A percentile compares a stretch with the other conserved stretches of the same genome.
Conservation (phyloP, 805 yeast genomes). For the Yarrowia bubula region DNA sequence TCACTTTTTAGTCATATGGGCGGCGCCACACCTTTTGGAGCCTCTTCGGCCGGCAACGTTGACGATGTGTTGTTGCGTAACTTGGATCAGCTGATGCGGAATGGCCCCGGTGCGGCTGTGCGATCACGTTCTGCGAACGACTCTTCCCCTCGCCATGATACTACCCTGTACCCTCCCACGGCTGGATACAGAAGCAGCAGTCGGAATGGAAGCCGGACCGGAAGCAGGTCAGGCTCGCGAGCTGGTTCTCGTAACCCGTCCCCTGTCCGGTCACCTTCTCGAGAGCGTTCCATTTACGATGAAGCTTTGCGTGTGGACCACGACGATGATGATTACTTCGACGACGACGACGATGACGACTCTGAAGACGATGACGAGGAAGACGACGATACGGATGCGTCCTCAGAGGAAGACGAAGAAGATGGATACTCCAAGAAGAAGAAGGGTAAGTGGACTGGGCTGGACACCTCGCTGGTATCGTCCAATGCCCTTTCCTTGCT, state of each 20-base stretch:
- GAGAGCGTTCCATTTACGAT: neutral
- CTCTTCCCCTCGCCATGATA: slow-evolving; percentile 10
- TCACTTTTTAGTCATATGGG: slow-evolving; percentile 15
- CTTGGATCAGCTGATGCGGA: slow-evolving; percentile 18
- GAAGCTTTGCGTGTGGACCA: slow-evolving; percentile 24
- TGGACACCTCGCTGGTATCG: slow-evolving; percentile 20
- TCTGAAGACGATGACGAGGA: slow-evolving; percentile 62
- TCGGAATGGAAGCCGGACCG: slow-evolving; percentile 25
- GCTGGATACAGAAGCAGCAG: slow-evolving; percentile 27
- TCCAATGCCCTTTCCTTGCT: slow-evolving; percentile 22
- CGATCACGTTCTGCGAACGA: slow-evolving; percentile 19
- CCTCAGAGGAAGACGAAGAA: slow-evolving; percentile 46
- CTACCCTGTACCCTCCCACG: neutral
- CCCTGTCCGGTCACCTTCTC: neutral
- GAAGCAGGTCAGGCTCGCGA: slow-evolving; percentile 15
- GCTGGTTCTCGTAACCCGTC: slow-evolving; percentile 15
- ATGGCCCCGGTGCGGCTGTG: slow-evolving; percentile 20
- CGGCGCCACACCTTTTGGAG: slow-evolving; percentile 13
- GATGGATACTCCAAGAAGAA: slow-evolving; percentile 50
- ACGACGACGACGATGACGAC: slow-evolving; percentile 42
- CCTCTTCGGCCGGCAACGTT: slow-evolving; percentile 8
- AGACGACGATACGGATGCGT: slow-evolving; percentile 39
- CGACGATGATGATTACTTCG: slow-evolving; percentile 28
- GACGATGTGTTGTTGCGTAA: slow-evolving; percentile 17
- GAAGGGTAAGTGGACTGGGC: slow-evolving; percentile 28